These are phyloP conservation scores for Gaeumannomyces sp. DNA, from an alignment of 2,329 filamentous ascomycete genomes.

Conservation along the genomic window DNA sequence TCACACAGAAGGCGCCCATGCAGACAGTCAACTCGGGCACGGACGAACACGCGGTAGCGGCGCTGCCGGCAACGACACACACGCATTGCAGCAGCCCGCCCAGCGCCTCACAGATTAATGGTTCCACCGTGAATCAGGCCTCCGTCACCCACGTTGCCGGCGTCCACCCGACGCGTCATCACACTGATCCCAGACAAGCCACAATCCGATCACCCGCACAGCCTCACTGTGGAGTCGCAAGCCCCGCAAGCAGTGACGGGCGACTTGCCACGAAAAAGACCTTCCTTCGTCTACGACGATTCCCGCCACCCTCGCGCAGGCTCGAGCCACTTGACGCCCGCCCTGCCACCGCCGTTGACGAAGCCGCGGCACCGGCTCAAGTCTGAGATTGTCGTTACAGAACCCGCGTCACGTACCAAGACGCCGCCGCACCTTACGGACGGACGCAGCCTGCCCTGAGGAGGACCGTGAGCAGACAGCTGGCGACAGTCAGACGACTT, in stretches of 20 bases:
- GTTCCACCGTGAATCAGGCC: slow-evolving; percentile 14
- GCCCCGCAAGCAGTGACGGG: slow-evolving; percentile 17
- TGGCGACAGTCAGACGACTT: slow-evolving; percentile 18
- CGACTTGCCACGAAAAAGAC: slow-evolving; percentile 21
- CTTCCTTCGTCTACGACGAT: slow-evolving; percentile 19
- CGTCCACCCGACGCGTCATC: slow-evolving; percentile 5
- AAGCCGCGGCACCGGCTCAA: not conserved
- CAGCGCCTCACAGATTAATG: slow-evolving; percentile 22
- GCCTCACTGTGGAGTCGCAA: slow-evolving; percentile 9
- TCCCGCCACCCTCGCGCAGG: not conserved
- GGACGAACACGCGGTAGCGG: slow-evolving; percentile 30
- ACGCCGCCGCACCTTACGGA: slow-evolving; percentile 48
- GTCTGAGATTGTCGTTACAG: slow-evolving; percentile 13
- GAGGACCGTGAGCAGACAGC: slow-evolving; percentile 38
- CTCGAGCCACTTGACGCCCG: not conserved
- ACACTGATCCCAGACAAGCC: slow-evolving; percentile 4
- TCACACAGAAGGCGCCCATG: slow-evolving; percentile 21
- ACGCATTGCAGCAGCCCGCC: slow-evolving; percentile 31
- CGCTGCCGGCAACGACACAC: slow-evolving; percentile 12
- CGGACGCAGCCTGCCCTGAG: slow-evolving; percentile 34
- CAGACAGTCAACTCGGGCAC: slow-evolving; percentile 18
- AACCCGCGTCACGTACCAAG: slow-evolving; percentile 42
- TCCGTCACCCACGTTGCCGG: not conserved
- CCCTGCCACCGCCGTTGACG: not conserved
- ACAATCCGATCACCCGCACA: slow-evolving; percentile 8